phyloP scores from a whole-genome alignment of 1,284 basidiomycete genomes.

The Tremellales sp. region DNA sequence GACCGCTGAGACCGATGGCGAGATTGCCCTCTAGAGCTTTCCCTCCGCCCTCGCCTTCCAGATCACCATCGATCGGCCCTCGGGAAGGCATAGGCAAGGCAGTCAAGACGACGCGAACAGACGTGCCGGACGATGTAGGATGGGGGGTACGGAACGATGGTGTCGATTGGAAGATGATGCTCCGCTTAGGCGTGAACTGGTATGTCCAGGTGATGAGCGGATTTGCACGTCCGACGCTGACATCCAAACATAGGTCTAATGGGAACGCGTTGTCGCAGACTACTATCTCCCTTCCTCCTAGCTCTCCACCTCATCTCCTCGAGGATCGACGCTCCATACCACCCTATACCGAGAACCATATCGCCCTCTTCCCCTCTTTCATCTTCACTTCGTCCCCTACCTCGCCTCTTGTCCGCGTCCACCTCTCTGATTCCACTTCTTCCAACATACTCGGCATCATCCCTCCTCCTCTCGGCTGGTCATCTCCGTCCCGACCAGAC shows the following conservation, averaged over 20 bases:
- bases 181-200: slow-evolving; percentile 47
- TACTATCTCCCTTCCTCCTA: slow-evolving; percentile 35
- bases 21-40: slow-evolving; percentile 43
- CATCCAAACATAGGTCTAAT: slow-evolving; percentile 33
- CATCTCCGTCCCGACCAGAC: slow-evolving; percentile 41
- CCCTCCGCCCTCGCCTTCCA: slow-evolving; percentile 40
- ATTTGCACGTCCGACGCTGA: background rate
- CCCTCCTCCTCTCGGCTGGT: slow-evolving; percentile 49
- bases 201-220: slow-evolving; percentile 9
- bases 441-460: slow-evolving; percentile 31
- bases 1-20: slow-evolving; percentile 32
- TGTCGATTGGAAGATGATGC: slow-evolving; percentile 48
- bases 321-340: slow-evolving; percentile 4
- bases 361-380: slow-evolving; percentile 46
- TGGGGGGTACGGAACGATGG: slow-evolving; percentile 39
- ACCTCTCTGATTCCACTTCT: slow-evolving; percentile 17
- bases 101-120: slow-evolving; percentile 5
- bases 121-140: slow-evolving; percentile 15
- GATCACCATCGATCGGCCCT: slow-evolving; percentile 22
- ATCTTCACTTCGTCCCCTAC: slow-evolving; percentile 41
- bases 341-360: slow-evolving; percentile 26
- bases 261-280: slow-evolving; percentile 41
- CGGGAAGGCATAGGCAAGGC: slow-evolving; percentile 7
- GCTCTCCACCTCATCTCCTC: slow-evolving; percentile 14
- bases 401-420: slow-evolving; percentile 44